phyloP scores from a whole-genome alignment of 2,329 filamentous ascomycete species.

The Thermothelomyces thermophilus region DNA sequence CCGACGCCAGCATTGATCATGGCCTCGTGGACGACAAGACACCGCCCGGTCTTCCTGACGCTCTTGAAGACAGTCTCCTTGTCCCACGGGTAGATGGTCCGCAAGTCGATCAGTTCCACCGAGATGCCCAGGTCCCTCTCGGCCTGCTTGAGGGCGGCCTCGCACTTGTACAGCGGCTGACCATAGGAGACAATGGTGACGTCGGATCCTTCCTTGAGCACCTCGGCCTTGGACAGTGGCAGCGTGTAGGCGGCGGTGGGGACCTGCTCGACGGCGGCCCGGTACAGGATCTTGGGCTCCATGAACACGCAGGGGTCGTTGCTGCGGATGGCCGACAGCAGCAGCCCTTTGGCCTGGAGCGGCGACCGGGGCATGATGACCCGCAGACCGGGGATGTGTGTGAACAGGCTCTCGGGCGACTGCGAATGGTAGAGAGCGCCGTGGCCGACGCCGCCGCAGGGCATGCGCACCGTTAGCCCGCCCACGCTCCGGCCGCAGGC shows the following conservation, averaged over 20 bases:
- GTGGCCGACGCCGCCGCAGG: slow-evolving; percentile 81
- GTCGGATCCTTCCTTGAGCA: slow-evolving; percentile 72
- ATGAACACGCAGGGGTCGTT: slow-evolving; percentile 89
- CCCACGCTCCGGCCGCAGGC: slow-evolving; percentile 55
- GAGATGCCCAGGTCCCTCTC: slow-evolving; percentile 69
- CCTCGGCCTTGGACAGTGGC: slow-evolving; percentile 77
- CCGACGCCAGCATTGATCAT: slow-evolving; percentile 88
- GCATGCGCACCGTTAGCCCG: slow-evolving; percentile 83
- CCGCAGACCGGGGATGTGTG: slow-evolving; percentile 75
- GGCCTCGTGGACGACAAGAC: slow-evolving; percentile 84
- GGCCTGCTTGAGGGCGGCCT: slow-evolving; percentile 66
- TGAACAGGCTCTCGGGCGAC: slow-evolving; percentile 81
- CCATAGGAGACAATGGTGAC: slow-evolving; percentile 85
- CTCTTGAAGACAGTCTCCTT: slow-evolving; percentile 71
- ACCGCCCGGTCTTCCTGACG: slow-evolving; percentile 79
- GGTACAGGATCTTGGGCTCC: slow-evolving; percentile 90
- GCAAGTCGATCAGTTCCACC: slow-evolving; percentile 79
- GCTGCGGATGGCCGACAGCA: slow-evolving; percentile 68
- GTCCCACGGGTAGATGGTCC: slow-evolving; percentile 91
- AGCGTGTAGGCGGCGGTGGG: slow-evolving; percentile 75
- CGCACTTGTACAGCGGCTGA: slow-evolving; percentile 80
- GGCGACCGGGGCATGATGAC: slow-evolving; percentile 85
- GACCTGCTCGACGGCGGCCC: slow-evolving; percentile 86
- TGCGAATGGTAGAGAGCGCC: slow-evolving; percentile 85
- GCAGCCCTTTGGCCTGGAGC: slow-evolving; percentile 78